Evolutionary conservation across 2,329 filamentous ascomycete species (phyloP).

Genomic region (Magnaporthiopsis rhizophila): DNA sequence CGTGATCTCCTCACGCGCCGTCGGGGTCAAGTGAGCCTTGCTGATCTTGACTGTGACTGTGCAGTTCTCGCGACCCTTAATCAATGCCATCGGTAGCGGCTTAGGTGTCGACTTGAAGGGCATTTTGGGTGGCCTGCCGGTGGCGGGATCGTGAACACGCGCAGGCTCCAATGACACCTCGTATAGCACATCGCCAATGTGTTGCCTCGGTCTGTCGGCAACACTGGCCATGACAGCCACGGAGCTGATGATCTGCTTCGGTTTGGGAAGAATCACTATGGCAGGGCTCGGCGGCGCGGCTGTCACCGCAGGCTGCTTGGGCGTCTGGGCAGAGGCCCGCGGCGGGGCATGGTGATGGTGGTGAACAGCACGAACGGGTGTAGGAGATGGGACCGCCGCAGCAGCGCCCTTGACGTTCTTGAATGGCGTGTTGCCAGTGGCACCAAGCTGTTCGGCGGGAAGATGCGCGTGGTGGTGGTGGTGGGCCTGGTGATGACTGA

Average conservation of each 20-base stretch:
- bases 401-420: constrained; percentile 39
- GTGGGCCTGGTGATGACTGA: constrained; percentile 46
- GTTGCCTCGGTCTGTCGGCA: constrained; percentile 61
- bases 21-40: constrained; percentile 62
- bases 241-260: constrained; percentile 59
- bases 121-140: constrained; percentile 25
- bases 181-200: constrained; percentile 82
- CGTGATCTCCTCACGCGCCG: constrained; percentile 76
- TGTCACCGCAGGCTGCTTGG: constrained; percentile 16
- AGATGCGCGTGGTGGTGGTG: constrained; percentile 42
- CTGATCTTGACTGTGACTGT: constrained; percentile 85
- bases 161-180: constrained; percentile 54
- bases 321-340: constrained; percentile 19
- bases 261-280: constrained; percentile 45
- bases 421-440: constrained; percentile 32
- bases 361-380: constrained; percentile 23
- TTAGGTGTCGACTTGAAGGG: constrained; percentile 47
- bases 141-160: constrained; percentile 45
- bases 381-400: constrained; percentile 37
- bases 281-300: constrained; percentile 26
- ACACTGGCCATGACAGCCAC: constrained; percentile 66
- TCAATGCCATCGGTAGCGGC: constrained; percentile 66
- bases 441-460: constrained; percentile 33
- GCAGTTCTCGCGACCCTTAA: constrained; percentile 74
- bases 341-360: constrained; percentile 43